phyloP scores from a whole-genome alignment of 208 protist genomes.

The Trypanosoma mega region DNA sequence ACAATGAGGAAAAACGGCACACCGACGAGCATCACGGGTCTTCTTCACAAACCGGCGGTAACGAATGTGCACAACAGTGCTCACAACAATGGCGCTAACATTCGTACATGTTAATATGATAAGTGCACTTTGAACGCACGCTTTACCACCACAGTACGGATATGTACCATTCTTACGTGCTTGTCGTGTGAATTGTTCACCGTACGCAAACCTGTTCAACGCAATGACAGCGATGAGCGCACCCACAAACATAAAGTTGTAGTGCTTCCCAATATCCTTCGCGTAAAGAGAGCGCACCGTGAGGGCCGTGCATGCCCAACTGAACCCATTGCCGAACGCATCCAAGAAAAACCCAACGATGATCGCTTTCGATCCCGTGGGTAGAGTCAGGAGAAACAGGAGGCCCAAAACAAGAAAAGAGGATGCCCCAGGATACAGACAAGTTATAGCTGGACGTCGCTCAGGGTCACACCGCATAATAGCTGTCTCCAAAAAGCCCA shows the following conservation, averaged over 20 bases:
- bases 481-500: slow-evolving; percentile 32
- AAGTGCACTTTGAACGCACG: slow-evolving; percentile 34
- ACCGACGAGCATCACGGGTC: not conserved
- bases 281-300: slow-evolving; percentile 44
- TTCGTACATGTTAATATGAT: slow-evolving; percentile 30
- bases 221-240: slow-evolving; percentile 41
- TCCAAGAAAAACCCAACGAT: slow-evolving; percentile 46
- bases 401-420: slow-evolving; percentile 36
- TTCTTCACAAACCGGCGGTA: slow-evolving; percentile 30
- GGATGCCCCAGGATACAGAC: slow-evolving; percentile 38
- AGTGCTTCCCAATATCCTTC: slow-evolving; percentile 73
- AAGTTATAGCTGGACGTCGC: slow-evolving; percentile 35
- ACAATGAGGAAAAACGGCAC: too few relatives aligned
- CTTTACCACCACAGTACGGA: slow-evolving; percentile 28
- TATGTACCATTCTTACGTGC: slow-evolving; percentile 14
- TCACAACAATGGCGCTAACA: slow-evolving; percentile 20
- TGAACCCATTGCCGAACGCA: slow-evolving; percentile 58
- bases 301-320: slow-evolving; percentile 53
- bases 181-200: slow-evolving; percentile 22
- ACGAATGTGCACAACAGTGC: slow-evolving; percentile 27
- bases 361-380: slow-evolving; percentile 38
- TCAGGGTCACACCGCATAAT: slow-evolving; percentile 30
- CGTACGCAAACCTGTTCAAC: slow-evolving; percentile 51
- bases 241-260: slow-evolving; percentile 62
- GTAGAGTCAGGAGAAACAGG: slow-evolving; percentile 43